These are phyloP conservation scores for Petunia hybrid DNA, from an alignment of 305 asterid species.

Conservation along the genomic window DNA sequence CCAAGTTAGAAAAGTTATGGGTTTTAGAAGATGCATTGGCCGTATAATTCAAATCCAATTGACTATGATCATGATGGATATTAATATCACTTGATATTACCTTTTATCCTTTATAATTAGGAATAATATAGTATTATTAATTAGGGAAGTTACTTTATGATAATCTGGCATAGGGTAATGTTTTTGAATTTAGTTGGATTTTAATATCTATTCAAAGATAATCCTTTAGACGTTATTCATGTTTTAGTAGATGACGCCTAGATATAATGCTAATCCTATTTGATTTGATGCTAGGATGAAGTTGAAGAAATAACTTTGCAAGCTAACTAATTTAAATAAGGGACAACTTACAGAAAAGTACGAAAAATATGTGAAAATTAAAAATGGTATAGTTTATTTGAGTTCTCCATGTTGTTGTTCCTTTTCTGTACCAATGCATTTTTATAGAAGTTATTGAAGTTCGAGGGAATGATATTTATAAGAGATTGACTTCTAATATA, in stretches of 20 bases:
- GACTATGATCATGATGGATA: too few relatives aligned
- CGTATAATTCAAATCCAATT: too few relatives aligned
- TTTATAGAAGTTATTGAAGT: background rate
- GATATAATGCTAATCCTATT: background rate
- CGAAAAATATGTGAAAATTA: constrained; percentile 85
- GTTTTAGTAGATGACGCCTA: background rate
- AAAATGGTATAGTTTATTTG: constrained; percentile 66
- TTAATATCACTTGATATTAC: too few relatives aligned
- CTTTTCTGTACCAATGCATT: background rate
- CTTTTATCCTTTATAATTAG: too few relatives aligned
- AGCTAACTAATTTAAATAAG: constrained; percentile 56
- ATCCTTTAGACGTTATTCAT: too few relatives aligned
- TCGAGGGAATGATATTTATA: background rate
- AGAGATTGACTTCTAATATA: background rate
- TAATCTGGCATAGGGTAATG: too few relatives aligned
- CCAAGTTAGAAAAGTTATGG: too few relatives aligned
- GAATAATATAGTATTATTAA: too few relatives aligned
- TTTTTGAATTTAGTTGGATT: too few relatives aligned
- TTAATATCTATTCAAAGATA: too few relatives aligned
- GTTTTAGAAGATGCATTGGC: too few relatives aligned
- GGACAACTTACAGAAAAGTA: constrained; percentile 98
- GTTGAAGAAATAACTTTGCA: constrained; percentile 98
- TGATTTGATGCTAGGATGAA: constrained; percentile 66
- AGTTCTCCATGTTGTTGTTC: constrained; percentile 14
- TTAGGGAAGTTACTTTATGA: too few relatives aligned